phyloP scores from a whole-genome alignment of 768 basidiomycete genomes.

The Tylopilus felleus region DNA sequence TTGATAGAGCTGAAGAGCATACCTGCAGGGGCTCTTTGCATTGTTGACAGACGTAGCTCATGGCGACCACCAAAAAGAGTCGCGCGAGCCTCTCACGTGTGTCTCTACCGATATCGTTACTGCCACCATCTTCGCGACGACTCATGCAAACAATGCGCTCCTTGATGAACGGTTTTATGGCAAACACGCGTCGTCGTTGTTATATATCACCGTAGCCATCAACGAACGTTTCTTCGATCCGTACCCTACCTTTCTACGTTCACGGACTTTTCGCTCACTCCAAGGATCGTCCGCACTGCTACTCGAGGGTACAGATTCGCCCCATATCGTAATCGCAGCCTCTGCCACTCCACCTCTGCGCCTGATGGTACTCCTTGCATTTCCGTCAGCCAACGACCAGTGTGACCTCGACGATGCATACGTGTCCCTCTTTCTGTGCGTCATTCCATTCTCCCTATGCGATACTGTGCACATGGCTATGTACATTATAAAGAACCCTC shows the following conservation, averaged over 20 bases:
- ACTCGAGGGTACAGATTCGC: conserved; percentile 6
- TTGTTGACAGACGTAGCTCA: conserved; percentile 73
- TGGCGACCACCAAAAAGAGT: too few relatives aligned
- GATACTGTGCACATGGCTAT: conserved; percentile 6
- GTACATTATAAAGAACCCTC: conserved; percentile 17
- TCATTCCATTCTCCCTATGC: background rate
- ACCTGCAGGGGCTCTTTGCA: conserved; percentile 91
- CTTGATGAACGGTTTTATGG: too few relatives aligned
- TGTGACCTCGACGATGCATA: conserved; percentile 1
- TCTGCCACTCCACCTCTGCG: conserved; percentile 4
- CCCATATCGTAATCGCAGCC: background rate
- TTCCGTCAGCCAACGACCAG: conserved; percentile 16
- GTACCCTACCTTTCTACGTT: background rate
- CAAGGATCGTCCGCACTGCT: too few relatives aligned
- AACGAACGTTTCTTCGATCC: background rate
- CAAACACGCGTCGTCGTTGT: too few relatives aligned
- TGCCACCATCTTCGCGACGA: background rate
- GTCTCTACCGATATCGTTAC: too few relatives aligned
- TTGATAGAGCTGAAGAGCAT: conserved; percentile 3
- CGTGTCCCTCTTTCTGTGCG: background rate
- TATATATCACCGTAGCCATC: background rate
- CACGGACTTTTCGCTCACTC: background rate
- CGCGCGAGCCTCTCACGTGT: too few relatives aligned
- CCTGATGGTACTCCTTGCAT: conserved; percentile 15
- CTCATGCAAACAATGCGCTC: background rate